phyloP scores from a whole-genome alignment of 257 asterid genomes.

The Paulownia fortunei region DNA sequence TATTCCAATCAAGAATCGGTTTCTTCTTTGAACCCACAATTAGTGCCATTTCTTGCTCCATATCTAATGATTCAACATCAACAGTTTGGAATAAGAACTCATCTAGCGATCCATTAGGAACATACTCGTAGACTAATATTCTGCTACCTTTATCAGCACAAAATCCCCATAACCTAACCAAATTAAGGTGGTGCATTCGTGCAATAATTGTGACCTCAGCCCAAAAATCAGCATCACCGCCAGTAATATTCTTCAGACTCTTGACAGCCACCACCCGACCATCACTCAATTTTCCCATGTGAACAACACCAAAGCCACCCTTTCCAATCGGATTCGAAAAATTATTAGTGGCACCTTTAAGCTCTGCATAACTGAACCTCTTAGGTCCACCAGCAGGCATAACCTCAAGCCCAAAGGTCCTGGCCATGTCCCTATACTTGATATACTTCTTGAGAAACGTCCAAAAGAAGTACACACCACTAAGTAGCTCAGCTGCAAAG shows the following conservation, averaged over 20 bases:
- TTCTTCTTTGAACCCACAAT: constrained; percentile 40
- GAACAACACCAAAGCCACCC: constrained; percentile 84
- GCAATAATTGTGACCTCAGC: constrained; percentile 89
- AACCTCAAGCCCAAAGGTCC: constrained; percentile 82
- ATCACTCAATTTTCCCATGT: constrained; percentile 72
- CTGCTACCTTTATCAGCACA: constrained; percentile 84
- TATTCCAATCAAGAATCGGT: constrained; percentile 75
- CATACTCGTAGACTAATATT: constrained; percentile 76
- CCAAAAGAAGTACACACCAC: constrained; percentile 82
- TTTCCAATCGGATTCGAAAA: constrained; percentile 68
- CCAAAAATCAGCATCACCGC: constrained; percentile 86
- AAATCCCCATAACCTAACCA: constrained; percentile 88
- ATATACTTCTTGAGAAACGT: constrained; percentile 74
- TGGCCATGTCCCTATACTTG: constrained; percentile 90
- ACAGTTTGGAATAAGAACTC: constrained; percentile 70
- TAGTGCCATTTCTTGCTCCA: neutral
- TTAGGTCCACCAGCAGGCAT: constrained; percentile 84
- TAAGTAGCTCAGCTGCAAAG: constrained; percentile 76
- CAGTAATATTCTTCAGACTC: constrained; percentile 56
- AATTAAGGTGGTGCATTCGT: constrained; percentile 89
- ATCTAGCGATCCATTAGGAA: constrained; percentile 74
- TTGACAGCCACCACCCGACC: constrained; percentile 83
- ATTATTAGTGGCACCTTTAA: constrained; percentile 64
- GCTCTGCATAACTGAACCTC: constrained; percentile 68
- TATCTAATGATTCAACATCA: constrained; percentile 29